Evolutionary conservation across 148 eudicot species (phyloP).

Genomic region (Chenopodium formosanum): DNA sequence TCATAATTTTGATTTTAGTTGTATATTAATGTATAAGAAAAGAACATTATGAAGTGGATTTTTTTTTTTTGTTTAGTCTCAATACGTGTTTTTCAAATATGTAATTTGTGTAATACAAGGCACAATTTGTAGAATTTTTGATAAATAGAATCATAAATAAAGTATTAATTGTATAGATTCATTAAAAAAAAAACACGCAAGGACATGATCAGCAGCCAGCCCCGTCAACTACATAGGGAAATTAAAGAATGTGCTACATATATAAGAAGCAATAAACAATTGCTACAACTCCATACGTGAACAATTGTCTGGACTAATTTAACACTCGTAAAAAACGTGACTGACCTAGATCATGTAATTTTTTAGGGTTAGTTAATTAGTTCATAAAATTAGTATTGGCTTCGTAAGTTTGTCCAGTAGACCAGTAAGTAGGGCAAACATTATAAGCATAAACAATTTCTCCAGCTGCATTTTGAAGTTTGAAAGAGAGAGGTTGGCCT

Average conservation of each 20-base stretch:
- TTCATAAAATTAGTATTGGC: conserved; percentile 52
- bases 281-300: background rate
- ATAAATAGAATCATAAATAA: no score
- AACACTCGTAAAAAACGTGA: background rate
- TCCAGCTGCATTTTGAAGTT: conserved; percentile 41
- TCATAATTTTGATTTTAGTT: no score
- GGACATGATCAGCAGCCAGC: no score
- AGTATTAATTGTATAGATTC: background rate
- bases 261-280: background rate
- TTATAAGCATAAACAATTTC: conserved; percentile 45
- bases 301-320: background rate
- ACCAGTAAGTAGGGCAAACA: conserved; percentile 64
- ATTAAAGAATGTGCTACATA: background rate
- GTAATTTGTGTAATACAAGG: no score
- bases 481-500: conserved; percentile 68
- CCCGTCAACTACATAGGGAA: background rate
- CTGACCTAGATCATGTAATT: background rate
- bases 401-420: conserved; percentile 48
- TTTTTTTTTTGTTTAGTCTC: no score
- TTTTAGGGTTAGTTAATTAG: background rate
- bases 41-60: no score
- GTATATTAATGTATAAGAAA: no score
- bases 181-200: background rate
- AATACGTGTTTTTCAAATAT: no score
- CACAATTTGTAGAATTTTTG: background rate